A percentile compares a stretch with the other conserved stretches of the same genome.
Conservation (phyloP, 1,139 yeast genomes). For the Blastobotrys capitulatus region DNA sequence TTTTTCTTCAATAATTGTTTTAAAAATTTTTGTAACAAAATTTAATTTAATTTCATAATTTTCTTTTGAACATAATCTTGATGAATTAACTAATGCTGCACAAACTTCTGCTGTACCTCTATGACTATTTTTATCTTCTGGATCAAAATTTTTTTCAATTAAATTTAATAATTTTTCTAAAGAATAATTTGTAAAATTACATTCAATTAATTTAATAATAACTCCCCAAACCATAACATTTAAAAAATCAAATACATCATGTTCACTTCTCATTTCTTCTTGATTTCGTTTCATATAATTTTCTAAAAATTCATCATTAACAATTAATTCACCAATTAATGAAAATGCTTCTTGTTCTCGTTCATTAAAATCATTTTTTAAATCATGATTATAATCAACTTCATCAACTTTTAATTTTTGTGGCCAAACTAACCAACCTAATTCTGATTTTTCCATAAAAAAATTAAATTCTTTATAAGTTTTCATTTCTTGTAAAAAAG, state of each 20-base stretch:
- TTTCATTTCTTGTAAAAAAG: slow-evolving; percentile 51
- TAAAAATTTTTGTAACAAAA: slow-evolving; percentile 48
- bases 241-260: slow-evolving; percentile 30
- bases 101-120: slow-evolving; percentile 37
- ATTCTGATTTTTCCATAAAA: slow-evolving; percentile 41
- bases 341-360: slow-evolving; percentile 40
- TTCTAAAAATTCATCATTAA: slow-evolving; percentile 57
- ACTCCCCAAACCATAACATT: slow-evolving; percentile 25
- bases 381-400: slow-evolving; percentile 13
- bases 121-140: slow-evolving; percentile 33
- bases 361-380: slow-evolving; percentile 36
- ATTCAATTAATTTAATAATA: slow-evolving; percentile 24
- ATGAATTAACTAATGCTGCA: slow-evolving; percentile 30
- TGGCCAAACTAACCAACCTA: slow-evolving; percentile 84
- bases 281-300: slow-evolving; percentile 44
- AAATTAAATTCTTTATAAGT: slow-evolving; percentile 32
- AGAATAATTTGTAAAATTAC: slow-evolving; percentile 17
- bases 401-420: slow-evolving; percentile 46
- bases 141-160: slow-evolving; percentile 20
- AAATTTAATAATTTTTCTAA: slow-evolving; percentile 22
- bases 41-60: slow-evolving; percentile 28
- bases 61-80: slow-evolving; percentile 20
- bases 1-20: slow-evolving; percentile 50
- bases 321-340: slow-evolving; percentile 43
- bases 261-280: slow-evolving; percentile 32